phyloP scores from a whole-genome alignment of 1,284 basidiomycete genomes.

The Sporisorium iseilematis-ciliati region DNA sequence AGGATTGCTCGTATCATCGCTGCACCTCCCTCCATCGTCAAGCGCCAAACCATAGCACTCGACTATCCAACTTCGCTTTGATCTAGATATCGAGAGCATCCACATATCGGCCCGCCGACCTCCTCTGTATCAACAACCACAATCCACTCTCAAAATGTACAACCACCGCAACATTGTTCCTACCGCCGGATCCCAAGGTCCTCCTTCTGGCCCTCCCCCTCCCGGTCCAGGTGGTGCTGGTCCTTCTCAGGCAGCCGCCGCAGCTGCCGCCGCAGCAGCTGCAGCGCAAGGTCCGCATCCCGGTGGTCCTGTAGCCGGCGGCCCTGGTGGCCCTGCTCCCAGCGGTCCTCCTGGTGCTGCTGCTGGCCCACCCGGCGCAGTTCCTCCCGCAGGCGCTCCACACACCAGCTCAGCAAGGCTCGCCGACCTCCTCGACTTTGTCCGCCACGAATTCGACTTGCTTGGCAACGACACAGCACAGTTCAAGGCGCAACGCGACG shows the following conservation, averaged over 20 bases:
- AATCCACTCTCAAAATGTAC: conserved; percentile 33
- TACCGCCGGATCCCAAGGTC: conserved; percentile 40
- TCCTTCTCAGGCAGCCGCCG: conserved; percentile 45
- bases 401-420: conserved; percentile 72
- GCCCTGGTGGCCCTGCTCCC: conserved; percentile 38
- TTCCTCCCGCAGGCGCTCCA: conserved; percentile 41
- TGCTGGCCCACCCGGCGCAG: conserved; percentile 42
- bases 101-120: not conserved
- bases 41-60: not conserved
- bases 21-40: no score
- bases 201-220: conserved; percentile 43
- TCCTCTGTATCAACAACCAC: conserved; percentile 9
- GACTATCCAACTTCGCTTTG: not conserved
- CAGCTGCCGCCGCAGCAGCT: conserved; percentile 39
- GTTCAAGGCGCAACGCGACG: conserved; percentile 84
- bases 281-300: conserved; percentile 47
- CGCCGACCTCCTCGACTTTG: conserved; percentile 83
- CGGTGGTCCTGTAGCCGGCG: conserved; percentile 40
- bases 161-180: conserved; percentile 54
- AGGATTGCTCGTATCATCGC: not conserved
- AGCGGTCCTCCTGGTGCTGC: conserved; percentile 39
- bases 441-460: conserved; percentile 87
- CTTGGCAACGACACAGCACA: conserved; percentile 79
- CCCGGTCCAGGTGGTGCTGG: conserved; percentile 42
- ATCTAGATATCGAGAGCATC: not conserved